phyloP scores from a whole-genome alignment of 2,329 filamentous ascomycete species.

The Fusarium phyllophilum region DNA sequence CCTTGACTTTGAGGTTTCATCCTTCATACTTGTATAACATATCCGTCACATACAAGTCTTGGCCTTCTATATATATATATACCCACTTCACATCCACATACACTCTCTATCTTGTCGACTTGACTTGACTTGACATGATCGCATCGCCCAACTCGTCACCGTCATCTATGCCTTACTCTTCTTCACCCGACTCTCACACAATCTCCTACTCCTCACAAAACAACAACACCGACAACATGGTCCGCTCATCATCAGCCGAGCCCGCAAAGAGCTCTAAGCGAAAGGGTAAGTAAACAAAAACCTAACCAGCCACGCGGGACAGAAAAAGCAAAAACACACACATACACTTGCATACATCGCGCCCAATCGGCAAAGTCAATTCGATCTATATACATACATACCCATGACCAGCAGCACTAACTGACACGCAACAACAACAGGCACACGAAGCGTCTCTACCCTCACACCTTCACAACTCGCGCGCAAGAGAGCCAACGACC shows the following conservation, averaged over 20 bases:
- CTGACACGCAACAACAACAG: conserved; percentile 45
- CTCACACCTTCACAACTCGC: conserved; percentile 88
- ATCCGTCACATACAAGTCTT: conserved; percentile 20
- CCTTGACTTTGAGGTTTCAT: neutral
- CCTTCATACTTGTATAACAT: conserved; percentile 21
- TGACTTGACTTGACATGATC: conserved; percentile 33
- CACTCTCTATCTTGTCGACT: conserved; percentile 9
- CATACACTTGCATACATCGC: neutral
- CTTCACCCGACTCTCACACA: conserved; percentile 13
- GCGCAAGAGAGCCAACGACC: conserved; percentile 90
- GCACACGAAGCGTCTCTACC: conserved; percentile 82
- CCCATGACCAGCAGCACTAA: conserved; percentile 13
- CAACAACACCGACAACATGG: conserved; percentile 46
- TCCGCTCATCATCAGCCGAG: conserved; percentile 56
- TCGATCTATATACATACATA: neutral
- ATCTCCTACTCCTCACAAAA: conserved; percentile 2
- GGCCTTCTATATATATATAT: conserved; percentile 25
- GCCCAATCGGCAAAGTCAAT: neutral
- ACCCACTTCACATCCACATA: conserved; percentile 16
- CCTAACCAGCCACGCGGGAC: neutral
- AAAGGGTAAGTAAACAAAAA: conserved; percentile 53
- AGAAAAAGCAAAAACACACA: neutral
- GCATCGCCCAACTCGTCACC: conserved; percentile 18
- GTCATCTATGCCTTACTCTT: conserved; percentile 25
- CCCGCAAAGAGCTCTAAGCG: conserved; percentile 56